Percentiles rank a stretch among this genome's conserved stretches.
These are phyloP conservation scores for Gryganskiella cystojenkinii DNA, from an alignment of 192 early-diverging fungal species.

Conservation along the genomic window DNA sequence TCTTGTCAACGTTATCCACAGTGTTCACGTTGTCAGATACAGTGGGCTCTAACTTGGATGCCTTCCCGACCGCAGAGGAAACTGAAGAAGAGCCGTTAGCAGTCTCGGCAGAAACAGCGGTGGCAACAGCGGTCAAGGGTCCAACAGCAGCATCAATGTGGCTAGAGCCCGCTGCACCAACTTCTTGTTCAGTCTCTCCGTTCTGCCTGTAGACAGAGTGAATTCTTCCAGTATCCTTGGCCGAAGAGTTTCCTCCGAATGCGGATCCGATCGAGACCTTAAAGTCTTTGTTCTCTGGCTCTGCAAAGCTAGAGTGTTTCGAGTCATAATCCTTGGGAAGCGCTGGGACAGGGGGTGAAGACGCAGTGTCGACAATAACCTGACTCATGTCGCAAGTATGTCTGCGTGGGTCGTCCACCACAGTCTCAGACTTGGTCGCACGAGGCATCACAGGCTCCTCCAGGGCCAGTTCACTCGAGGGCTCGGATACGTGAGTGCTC, in stretches of 20 bases:
- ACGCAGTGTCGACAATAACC: background rate
- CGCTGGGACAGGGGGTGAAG: constrained; percentile 15
- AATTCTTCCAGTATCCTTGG: constrained; percentile 35
- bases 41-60: no score
- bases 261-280: constrained; percentile 40
- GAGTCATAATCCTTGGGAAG: constrained; percentile 3
- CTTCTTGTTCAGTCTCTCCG: background rate
- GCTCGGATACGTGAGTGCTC: background rate
- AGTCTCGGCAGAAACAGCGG: constrained; percentile 30
- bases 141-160: constrained; percentile 11
- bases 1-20: no score
- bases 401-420: background rate
- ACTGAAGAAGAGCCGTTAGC: background rate
- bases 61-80: no score
- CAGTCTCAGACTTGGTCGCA: background rate
- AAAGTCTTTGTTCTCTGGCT: constrained; percentile 16
- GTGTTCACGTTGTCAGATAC: no score
- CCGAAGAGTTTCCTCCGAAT: constrained; percentile 23
- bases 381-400: constrained; percentile 16
- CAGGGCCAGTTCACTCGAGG: background rate
- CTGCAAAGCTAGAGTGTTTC: background rate
- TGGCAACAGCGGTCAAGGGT: constrained; percentile 25
- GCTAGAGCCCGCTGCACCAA: background rate
- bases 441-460: constrained; percentile 2
- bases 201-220: constrained; percentile 23